Evolutionary conservation across 495 filamentous ascomycete genomes (phyloP), one percentile per base, ranked within the genome.

Genomic region (Chaetomium cochliodes): DNA sequence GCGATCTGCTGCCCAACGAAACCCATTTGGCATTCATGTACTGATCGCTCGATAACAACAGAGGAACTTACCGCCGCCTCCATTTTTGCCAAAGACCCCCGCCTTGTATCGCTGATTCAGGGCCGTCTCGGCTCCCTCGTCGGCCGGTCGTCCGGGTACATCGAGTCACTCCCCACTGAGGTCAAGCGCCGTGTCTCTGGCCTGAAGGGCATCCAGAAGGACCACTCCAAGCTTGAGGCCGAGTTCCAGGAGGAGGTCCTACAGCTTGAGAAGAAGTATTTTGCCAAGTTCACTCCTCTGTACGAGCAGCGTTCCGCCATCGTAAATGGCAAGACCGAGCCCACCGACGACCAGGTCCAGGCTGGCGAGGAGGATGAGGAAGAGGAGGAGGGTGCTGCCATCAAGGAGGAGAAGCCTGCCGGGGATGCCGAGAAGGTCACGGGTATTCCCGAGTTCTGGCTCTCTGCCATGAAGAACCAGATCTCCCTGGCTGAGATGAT

Each of bases 381-480:
- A 0, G 86, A 88, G 50, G 74, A 77, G 8, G 76, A 78, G 46
- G 67, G 72, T 68, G 72, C 77, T 42, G 69, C 79, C 30, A 82
- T 84, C 66, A 79, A 86, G 59, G 79, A 86, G 58, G 79, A 82
- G 62, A 70, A 74, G 62, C 52, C 74, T 12, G 60, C 79, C 44
- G 80, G 81, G 64, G 71, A 74, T 51, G 68, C 73, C 50, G 75
- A 78, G 58, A 74, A 78, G 65, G 81, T 85, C 52, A 79, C 81
- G 66, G 93, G 93, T 70, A 96, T 98, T 66, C 96, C 96, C 41
- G 96, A 99, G 77, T 99, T 99, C 84, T 99, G 96, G 96, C 84
- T 99, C 30, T 97, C 93, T 64, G 92, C 96, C 66, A 98, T 99
- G 94, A 99, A 99, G 84, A 99, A 98, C 81, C 92, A 97, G 74